Percentiles rank a stretch among this genome's conserved stretches.
phyloP scores from a whole-genome alignment of 2,329 filamentous ascomycete species.

The Phoma sp. region DNA sequence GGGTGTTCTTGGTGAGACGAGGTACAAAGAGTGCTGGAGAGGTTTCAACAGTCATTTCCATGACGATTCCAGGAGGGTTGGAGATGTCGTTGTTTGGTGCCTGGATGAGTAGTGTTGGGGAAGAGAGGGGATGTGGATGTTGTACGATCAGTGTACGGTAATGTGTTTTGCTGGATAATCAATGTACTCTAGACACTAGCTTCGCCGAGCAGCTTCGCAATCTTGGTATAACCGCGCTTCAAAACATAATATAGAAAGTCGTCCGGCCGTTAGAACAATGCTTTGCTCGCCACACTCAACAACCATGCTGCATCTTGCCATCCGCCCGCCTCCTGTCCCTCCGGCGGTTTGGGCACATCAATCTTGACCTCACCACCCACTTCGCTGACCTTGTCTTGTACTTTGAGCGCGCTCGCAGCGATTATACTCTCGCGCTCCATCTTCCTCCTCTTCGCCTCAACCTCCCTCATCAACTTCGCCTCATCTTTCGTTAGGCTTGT shows the following conservation, averaged over 20 bases:
- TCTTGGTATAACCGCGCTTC: not conserved
- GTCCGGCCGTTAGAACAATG: constrained; percentile 37
- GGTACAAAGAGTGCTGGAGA: constrained; percentile 66
- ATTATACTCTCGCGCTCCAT: constrained; percentile 47
- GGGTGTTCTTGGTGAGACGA: constrained; percentile 51
- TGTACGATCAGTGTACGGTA: not conserved
- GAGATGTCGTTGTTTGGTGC: constrained; percentile 70
- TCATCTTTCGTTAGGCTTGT: constrained; percentile 45
- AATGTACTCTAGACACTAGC: too few relatives aligned
- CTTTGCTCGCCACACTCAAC: constrained; percentile 60
- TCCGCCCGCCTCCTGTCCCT: constrained; percentile 51
- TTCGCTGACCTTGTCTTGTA: constrained; percentile 36
- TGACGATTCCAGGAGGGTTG: constrained; percentile 66
- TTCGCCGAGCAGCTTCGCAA: not conserved
- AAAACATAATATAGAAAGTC: not conserved
- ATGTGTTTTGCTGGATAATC: too few relatives aligned
- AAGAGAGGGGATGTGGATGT: not conserved
- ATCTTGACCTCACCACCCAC: constrained; percentile 23
- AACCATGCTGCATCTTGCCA: constrained; percentile 68
- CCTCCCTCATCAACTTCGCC: constrained; percentile 45
- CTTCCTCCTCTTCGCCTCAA: constrained; percentile 47
- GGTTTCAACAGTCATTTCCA: constrained; percentile 69
- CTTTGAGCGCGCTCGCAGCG: constrained; percentile 47
- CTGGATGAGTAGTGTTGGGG: constrained; percentile 24
- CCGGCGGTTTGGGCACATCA: constrained; percentile 20